Evolutionary conservation across 2,329 filamentous ascomycete genomes (phyloP).

Genomic region (Pseudogymnoascus sp.): DNA sequence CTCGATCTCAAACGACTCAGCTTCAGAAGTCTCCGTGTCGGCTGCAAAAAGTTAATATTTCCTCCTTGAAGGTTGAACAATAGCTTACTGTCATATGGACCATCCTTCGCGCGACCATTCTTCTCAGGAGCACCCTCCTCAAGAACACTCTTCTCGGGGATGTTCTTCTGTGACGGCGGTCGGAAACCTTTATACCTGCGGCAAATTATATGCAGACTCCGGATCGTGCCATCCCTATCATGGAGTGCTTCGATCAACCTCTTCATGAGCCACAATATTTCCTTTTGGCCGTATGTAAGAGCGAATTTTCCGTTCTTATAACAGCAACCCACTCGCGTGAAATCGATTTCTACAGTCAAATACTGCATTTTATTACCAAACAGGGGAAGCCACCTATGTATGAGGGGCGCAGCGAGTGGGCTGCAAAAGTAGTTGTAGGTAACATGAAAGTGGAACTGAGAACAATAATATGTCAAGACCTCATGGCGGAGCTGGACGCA

Average conservation of each 20-base stretch:
- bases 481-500: slow-evolving; percentile 20
- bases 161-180: not conserved
- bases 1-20: not conserved
- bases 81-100: not conserved
- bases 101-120: not conserved
- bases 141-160: not conserved
- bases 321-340: slow-evolving; percentile 22
- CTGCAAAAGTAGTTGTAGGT: slow-evolving; percentile 22
- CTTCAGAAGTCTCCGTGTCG: not conserved
- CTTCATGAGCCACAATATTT: not conserved
- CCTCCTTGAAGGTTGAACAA: not conserved
- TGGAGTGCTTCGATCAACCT: not conserved
- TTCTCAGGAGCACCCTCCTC: not conserved
- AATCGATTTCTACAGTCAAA: slow-evolving; percentile 27
- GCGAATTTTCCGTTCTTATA: not conserved
- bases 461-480: slow-evolving; percentile 28
- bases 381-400: slow-evolving; percentile 21
- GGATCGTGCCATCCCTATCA: not conserved
- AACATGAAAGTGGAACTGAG: slow-evolving; percentile 26
- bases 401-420: slow-evolving; percentile 21
- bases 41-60: not conserved
- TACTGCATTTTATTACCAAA: slow-evolving; percentile 21
- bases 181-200: not conserved
- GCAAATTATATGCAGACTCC: not conserved
- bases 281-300: not conserved